These are phyloP conservation scores for Botryosphaeria dothidea DNA, from an alignment of 2,329 filamentous ascomycete genomes.

Conservation along the genomic window DNA sequence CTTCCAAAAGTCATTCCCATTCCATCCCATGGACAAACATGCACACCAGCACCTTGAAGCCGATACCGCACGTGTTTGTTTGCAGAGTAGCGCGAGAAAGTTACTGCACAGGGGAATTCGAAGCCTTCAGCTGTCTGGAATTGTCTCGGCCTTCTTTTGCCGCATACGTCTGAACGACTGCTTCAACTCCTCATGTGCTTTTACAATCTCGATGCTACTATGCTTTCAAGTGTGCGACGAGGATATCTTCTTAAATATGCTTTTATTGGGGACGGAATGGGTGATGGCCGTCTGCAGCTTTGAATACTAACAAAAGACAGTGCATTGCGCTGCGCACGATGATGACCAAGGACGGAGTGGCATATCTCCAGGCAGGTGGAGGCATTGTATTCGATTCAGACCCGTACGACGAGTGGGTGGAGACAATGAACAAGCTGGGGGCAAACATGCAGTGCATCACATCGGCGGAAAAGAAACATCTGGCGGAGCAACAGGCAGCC, in stretches of 20 bases:
- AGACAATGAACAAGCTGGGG: constrained; percentile 91
- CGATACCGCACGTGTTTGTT: neutral
- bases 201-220: neutral
- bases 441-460: constrained; percentile 89
- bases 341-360: constrained; percentile 86
- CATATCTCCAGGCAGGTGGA: constrained; percentile 85
- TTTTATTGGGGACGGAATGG: neutral
- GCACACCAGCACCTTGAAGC: neutral
- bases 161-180: neutral
- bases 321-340: constrained; percentile 85
- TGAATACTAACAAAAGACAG: neutral
- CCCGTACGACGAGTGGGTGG: constrained; percentile 85
- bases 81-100: neutral
- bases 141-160: neutral
- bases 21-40: neutral
- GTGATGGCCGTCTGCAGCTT: neutral
- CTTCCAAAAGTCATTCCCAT: constrained; percentile 15
- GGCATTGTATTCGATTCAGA: constrained; percentile 95
- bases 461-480: constrained; percentile 72
- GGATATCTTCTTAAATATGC: neutral
- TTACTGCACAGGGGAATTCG: neutral
- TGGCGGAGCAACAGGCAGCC: constrained; percentile 46
- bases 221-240: neutral
- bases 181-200: neutral
- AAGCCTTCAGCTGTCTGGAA: neutral